phyloP scores from a whole-genome alignment of 805 yeast species.

The Metschnikowia orientalis region DNA sequence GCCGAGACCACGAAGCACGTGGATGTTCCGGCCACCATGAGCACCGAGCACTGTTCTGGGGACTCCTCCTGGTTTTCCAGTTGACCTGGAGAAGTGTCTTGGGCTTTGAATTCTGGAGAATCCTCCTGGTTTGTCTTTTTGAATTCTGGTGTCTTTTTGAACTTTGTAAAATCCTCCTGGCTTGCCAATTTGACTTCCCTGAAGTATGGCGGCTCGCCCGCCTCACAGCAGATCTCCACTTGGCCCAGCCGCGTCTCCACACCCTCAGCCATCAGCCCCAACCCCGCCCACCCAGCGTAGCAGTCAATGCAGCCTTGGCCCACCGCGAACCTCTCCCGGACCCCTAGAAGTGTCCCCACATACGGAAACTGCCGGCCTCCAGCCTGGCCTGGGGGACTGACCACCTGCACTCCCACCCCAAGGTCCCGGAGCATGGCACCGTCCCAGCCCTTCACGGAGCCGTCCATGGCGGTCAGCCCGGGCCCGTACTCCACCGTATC shows the following conservation, averaged over 20 bases:
- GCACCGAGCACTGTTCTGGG: conserved; percentile 21
- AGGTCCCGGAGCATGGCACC: conserved; percentile 18
- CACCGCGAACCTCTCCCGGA: conserved; percentile 15
- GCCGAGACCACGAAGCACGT: conserved; percentile 44
- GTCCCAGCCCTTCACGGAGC: conserved; percentile 55
- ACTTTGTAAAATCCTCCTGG: too few relatives aligned
- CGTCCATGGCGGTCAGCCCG: conserved; percentile 45
- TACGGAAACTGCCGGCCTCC: conserved; percentile 1
- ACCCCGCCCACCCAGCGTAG: conserved; percentile 42
- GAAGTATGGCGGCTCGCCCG: too few relatives aligned
- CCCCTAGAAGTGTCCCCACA: conserved; percentile 22
- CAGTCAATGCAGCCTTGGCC: conserved; percentile 57
- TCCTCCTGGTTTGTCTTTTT: too few relatives aligned
- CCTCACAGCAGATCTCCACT: too few relatives aligned
- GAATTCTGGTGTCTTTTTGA: too few relatives aligned
- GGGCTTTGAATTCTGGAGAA: too few relatives aligned
- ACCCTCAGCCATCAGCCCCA: background rate
- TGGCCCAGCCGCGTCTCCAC: too few relatives aligned
- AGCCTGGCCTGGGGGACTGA: conserved; percentile 6
- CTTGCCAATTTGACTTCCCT: too few relatives aligned
- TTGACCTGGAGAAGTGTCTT: too few relatives aligned
- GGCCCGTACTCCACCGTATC: conserved; percentile 11
- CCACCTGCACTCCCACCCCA: conserved; percentile 16
- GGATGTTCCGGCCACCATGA: conserved; percentile 60
- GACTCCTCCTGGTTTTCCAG: too few relatives aligned